Base-by-base conservation (phyloP, 768 basidiomycete species). In the Termitomyces sp. region DNA sequence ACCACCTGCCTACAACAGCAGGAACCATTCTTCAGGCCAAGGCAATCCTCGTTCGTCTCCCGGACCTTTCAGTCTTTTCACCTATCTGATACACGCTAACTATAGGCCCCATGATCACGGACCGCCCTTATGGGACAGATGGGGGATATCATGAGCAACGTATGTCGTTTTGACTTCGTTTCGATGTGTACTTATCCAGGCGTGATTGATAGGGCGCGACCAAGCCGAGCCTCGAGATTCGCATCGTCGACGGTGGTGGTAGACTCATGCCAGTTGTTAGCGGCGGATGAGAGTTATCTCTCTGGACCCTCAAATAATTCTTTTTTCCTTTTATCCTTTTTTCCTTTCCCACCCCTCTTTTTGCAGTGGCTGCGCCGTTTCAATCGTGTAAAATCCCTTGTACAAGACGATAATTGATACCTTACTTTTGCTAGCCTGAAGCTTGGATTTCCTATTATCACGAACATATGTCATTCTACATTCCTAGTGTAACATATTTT, bases 1-100 rank as follows among this genome's bases (percentile, higher is more conserved):
- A 6, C 69, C 71, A 32, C 68, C 69, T 12, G 60, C 44, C 63
- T 1, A n/a, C n/a, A n/a, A n/a, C n/a, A n/a, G n/a, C n/a, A 55
- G 59, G 27, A 60, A 59, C 26, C 14, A 32, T 39, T 24, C 53
- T 53, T 53, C 49, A 59, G 58, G 52, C 12, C 65, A 61, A 39
- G 47, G 56, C 16, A 42, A 29, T 14, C 47, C 59, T 48, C 62
- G 70, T 70, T 60, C 61, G 69, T 64, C 43, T 22, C 26, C 13
- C 10, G 36, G 53, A 48, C 27, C 2, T 46, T 24, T 24, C 20
- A 26, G 24, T 39, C 18, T 36, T 26, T 8, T 27, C 5, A 12
- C 36, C 31, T 34, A 39, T 26, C 29, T 44, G 10, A 50, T 31
- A 43, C 24, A 7, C 48, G 32, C 27, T 47, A 9, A 43, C 48